phyloP scores from a whole-genome alignment of 2,329 filamentous ascomycete genomes.

The Fusarium sp. region DNA sequence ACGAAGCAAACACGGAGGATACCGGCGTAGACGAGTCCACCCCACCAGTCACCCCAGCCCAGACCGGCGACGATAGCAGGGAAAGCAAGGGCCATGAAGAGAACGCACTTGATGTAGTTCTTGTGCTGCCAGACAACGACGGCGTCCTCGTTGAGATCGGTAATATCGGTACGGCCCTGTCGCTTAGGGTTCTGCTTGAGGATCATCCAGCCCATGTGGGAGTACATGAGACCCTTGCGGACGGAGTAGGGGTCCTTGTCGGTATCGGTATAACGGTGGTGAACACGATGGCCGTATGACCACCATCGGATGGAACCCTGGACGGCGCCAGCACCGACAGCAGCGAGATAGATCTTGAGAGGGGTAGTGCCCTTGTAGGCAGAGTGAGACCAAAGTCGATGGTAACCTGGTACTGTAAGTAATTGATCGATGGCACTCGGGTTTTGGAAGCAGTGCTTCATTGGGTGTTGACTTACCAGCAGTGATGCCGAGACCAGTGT shows the following conservation, averaged over 20 bases:
- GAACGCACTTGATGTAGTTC: constrained; percentile 82
- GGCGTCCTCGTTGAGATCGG: constrained; percentile 85
- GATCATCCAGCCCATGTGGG: constrained; percentile 85
- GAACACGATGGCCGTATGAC: constrained; percentile 85
- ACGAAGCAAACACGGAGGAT: constrained; percentile 90
- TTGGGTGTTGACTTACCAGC: constrained; percentile 63
- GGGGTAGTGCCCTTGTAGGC: constrained; percentile 82
- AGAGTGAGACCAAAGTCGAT: constrained; percentile 86
- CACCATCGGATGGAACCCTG: constrained; percentile 91
- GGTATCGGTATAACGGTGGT: constrained; percentile 92
- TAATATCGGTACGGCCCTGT: constrained; percentile 87
- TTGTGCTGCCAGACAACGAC: constrained; percentile 89
- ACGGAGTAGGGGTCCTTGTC: constrained; percentile 93
- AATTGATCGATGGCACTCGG: background rate
- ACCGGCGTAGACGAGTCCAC: constrained; percentile 85
- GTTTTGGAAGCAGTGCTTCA: background rate
- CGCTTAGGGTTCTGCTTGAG: constrained; percentile 94
- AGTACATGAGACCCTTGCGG: constrained; percentile 86
- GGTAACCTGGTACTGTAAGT: constrained; percentile 45
- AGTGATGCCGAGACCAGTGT: constrained; percentile 82
- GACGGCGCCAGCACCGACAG: constrained; percentile 82
- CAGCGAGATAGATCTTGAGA: constrained; percentile 83
- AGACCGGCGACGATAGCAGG: constrained; percentile 80
- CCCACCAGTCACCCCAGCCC: constrained; percentile 81
- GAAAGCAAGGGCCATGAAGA: constrained; percentile 80